Evolutionary conservation across 179 eudicot species (phyloP), one percentile per base, ranked within the genome.

Genomic region (Silene coronaria): DNA sequence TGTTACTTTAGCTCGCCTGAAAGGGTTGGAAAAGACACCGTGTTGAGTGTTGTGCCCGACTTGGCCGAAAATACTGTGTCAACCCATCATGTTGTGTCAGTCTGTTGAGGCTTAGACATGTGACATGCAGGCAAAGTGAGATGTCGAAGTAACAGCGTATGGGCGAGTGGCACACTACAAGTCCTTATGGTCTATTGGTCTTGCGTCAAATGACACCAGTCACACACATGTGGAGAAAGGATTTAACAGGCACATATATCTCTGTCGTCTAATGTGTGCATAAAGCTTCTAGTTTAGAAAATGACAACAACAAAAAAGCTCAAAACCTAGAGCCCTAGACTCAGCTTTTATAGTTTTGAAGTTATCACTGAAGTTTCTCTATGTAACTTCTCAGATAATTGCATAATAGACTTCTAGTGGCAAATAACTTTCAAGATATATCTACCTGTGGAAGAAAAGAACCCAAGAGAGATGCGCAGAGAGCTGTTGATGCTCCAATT

Each of bases 371-470:
- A 22, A 69, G 19, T 69, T 69, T 42, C 57, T 8, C 24, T 36
- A 23, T 6, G 60, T 14, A 70, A 26, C 73, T 13, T 23, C 7
- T 24, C 34, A 70, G 1, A 48, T 70, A 7, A 70, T 0, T 46
- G 36, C 58, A 45, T 45, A 11, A 14, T 45, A 45, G 51, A 61
- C 21, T 16, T 57, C 14, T 60, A 65, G 23, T 51, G 10, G 17
- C 57, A 24, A 6, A 27, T 11, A 62, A 46, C 46, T 30, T 46
- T 48, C 24, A n/a, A 22, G 11, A 19, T 30, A 45, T 64, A n/a
- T 74, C 75, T 78, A 91, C 98, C 92, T 91, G 98, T 69, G 97
- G 98, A 60, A 93, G 88, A 73, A 93, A 76, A 46, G 98, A 90
- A 73, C 97, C 98, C 96, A 93, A 81, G 77, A 93, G 82, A 71